These are phyloP conservation scores for Paecilomyces sp. DNA, from an alignment of 2,329 filamentous ascomycete genomes.

Conservation along the genomic window DNA sequence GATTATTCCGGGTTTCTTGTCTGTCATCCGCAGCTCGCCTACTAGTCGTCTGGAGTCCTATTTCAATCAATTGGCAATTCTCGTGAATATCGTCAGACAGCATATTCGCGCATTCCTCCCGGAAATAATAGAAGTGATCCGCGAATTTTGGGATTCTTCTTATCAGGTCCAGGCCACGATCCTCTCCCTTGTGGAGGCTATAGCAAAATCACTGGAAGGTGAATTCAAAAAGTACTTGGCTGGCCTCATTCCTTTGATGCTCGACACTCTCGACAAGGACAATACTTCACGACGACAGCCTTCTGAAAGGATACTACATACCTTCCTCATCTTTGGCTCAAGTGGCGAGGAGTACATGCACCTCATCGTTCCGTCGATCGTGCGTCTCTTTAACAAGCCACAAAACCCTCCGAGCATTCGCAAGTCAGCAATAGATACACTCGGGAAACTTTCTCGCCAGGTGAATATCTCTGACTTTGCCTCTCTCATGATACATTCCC, in stretches of 20 bases:
- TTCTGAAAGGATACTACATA: slow-evolving; percentile 86
- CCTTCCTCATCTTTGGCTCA: slow-evolving; percentile 90
- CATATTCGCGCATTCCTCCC: slow-evolving; percentile 89
- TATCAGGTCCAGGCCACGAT: slow-evolving; percentile 84
- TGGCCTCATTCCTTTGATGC: slow-evolving; percentile 82
- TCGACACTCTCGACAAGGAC: slow-evolving; percentile 87
- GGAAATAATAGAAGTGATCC: slow-evolving; percentile 76
- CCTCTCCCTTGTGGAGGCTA: slow-evolving; percentile 83
- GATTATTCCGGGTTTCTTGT: slow-evolving; percentile 88
- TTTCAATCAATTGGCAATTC: slow-evolving; percentile 88
- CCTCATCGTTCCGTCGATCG: slow-evolving; percentile 90
- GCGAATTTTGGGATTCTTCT: slow-evolving; percentile 82
- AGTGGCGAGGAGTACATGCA: slow-evolving; percentile 99
- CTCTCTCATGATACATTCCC: slow-evolving; percentile 89
- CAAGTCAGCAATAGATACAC: slow-evolving; percentile 86
- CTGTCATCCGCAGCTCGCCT: slow-evolving; percentile 77
- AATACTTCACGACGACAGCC: slow-evolving; percentile 65
- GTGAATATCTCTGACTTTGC: slow-evolving; percentile 97
- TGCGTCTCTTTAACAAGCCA: slow-evolving; percentile 85
- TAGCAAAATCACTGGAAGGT: slow-evolving; percentile 86
- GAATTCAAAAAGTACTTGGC: slow-evolving; percentile 98
- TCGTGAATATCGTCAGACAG: slow-evolving; percentile 92
- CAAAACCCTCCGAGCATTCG: slow-evolving; percentile 72
- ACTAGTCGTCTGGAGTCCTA: slow-evolving; percentile 81
- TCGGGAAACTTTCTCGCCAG: slow-evolving; percentile 88